Conservation (phyloP, 306 rosid genomes). For the Malus sylvestris region DNA sequence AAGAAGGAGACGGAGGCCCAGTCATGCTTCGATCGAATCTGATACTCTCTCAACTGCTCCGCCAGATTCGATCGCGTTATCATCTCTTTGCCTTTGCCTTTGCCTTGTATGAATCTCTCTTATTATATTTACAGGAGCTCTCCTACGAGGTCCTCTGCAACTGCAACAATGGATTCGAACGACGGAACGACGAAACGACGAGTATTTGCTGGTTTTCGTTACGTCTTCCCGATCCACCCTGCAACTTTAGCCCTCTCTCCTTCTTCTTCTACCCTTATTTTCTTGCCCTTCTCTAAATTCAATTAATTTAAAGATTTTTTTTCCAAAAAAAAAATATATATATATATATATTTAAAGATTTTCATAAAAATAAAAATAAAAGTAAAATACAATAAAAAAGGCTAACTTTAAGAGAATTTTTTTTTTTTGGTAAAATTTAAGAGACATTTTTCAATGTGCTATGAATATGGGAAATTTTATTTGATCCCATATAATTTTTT, state of each 20-base stretch:
- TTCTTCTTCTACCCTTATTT: background rate
- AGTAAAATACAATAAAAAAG: no score
- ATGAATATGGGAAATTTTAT: no score
- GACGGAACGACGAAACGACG: background rate
- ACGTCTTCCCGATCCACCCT: conserved; percentile 6
- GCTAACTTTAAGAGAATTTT: no score
- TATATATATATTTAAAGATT: no score
- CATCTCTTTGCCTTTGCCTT: conserved; percentile 34
- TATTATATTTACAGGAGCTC: background rate
- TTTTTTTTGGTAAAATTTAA: no score
- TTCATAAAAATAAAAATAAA: no score
- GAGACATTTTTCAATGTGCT: no score
- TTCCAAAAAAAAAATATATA: background rate
- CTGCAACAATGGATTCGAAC: background rate
- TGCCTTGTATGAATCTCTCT: background rate
- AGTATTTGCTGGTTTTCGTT: background rate
- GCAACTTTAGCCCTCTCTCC: background rate
- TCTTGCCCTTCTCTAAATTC: background rate
- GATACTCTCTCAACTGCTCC: conserved; percentile 93
- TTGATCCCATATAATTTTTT: no score
- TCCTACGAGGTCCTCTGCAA: background rate
- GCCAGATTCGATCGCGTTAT: conserved; percentile 99
- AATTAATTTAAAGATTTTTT: background rate
- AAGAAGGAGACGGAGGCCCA: conserved; percentile 98
- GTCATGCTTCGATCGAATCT: conserved; percentile 97